These are phyloP conservation scores for Protea cynaroides DNA, from an alignment of 164 flowering plant species.

Conservation along the genomic window DNA sequence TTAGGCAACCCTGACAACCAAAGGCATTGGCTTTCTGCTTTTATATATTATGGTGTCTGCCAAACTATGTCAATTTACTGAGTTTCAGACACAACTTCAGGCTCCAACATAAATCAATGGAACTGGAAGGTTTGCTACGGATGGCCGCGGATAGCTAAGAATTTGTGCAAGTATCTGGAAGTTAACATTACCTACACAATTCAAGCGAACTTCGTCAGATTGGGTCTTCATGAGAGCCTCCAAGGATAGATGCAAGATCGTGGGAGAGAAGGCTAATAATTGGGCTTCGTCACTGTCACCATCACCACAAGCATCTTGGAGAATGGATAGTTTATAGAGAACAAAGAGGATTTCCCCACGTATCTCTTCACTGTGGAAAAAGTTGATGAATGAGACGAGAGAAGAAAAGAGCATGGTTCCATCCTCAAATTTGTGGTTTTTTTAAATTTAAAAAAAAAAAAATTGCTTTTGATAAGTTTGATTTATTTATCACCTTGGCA, in stretches of 20 bases:
- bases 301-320: slow-evolving; percentile 23
- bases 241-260: slow-evolving; percentile 53
- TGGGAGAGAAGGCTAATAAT: slow-evolving; percentile 40
- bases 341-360: slow-evolving; percentile 85
- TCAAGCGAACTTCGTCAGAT: slow-evolving; percentile 72
- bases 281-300: slow-evolving; percentile 22
- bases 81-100: not conserved
- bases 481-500: slow-evolving; percentile 71
- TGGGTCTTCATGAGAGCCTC: slow-evolving; percentile 82
- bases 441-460: too few relatives aligned
- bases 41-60: not conserved
- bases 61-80: not conserved
- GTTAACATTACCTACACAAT: slow-evolving; percentile 60
- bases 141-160: not conserved
- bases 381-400: not conserved
- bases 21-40: not conserved
- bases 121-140: not conserved
- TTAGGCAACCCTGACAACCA: not conserved
- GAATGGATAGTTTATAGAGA: slow-evolving; percentile 52
- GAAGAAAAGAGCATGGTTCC: not conserved
- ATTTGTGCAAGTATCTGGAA: not conserved
- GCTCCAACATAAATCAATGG: not conserved
- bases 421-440: not conserved
- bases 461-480: too few relatives aligned
- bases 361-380: slow-evolving; percentile 61